Evolutionary conservation across 345 rosid genomes (phyloP).

Genomic region (Syzygium aqueum): DNA sequence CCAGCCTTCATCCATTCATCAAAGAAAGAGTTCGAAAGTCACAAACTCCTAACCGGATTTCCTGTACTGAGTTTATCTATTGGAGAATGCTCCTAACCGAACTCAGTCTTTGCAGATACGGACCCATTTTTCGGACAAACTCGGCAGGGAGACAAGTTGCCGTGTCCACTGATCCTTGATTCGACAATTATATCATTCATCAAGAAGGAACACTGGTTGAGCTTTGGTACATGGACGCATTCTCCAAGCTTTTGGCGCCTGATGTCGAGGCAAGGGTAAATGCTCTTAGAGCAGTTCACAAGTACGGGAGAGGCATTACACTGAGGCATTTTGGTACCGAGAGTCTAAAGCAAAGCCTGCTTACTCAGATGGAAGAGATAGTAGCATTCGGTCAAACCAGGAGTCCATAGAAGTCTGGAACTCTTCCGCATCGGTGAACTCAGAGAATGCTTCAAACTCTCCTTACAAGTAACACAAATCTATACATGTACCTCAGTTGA

Average conservation of each 20-base stretch:
- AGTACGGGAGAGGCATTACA: not conserved
- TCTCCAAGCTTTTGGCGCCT: not conserved
- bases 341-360: not conserved
- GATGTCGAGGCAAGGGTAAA: not conserved
- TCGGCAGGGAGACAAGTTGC: not conserved
- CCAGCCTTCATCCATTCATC: not conserved
- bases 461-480: not conserved
- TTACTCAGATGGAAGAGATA: not conserved
- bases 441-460: not conserved
- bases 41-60: not conserved
- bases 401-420: not conserved
- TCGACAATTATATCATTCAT: not conserved
- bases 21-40: not conserved
- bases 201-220: not conserved
- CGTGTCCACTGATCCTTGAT: not conserved
- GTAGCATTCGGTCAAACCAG: not conserved
- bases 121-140: not conserved
- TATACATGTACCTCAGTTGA: not conserved
- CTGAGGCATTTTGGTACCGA: not conserved
- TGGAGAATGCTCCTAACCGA: not conserved
- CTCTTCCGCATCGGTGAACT: not conserved
- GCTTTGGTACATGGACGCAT: not conserved
- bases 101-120: not conserved
- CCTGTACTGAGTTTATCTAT: not conserved
- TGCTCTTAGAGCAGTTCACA: not conserved